Evolutionary conservation across 2,329 filamentous ascomycete species (phyloP).

Genomic region (Trichoderma sp.): DNA sequence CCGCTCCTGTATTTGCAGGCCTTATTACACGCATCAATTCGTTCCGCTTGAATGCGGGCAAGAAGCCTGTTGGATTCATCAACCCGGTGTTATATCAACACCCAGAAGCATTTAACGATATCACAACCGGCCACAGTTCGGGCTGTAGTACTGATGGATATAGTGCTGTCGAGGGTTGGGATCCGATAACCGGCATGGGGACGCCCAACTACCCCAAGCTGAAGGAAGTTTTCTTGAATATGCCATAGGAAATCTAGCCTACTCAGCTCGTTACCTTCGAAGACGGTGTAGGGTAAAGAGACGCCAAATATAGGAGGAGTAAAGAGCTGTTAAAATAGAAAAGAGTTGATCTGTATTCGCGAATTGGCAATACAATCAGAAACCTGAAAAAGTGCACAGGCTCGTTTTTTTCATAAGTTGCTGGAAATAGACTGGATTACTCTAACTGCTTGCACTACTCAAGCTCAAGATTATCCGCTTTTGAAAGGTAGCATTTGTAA

Average conservation of each 20-base stretch:
- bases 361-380: too few relatives aligned
- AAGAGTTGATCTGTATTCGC: too few relatives aligned
- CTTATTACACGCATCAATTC: constrained; percentile 32
- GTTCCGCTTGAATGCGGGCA: constrained; percentile 26
- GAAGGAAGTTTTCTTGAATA: constrained; percentile 1
- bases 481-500: background rate
- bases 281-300: background rate
- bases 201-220: constrained; percentile 12
- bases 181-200: constrained; percentile 15
- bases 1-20: constrained; percentile 31
- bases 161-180: constrained; percentile 22
- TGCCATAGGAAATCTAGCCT: background rate
- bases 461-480: background rate
- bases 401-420: background rate
- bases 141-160: constrained; percentile 33
- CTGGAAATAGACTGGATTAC: background rate
- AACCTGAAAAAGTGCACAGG: background rate
- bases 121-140: constrained; percentile 25
- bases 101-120: background rate
- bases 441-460: background rate
- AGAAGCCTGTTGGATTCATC: constrained; percentile 18
- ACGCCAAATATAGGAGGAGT: background rate
- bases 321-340: background rate
- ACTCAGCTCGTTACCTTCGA: background rate
- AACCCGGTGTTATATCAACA: background rate